Conservation (phyloP, 1,284 basidiomycete genomes). For the Marasmius tenuissimus region DNA sequence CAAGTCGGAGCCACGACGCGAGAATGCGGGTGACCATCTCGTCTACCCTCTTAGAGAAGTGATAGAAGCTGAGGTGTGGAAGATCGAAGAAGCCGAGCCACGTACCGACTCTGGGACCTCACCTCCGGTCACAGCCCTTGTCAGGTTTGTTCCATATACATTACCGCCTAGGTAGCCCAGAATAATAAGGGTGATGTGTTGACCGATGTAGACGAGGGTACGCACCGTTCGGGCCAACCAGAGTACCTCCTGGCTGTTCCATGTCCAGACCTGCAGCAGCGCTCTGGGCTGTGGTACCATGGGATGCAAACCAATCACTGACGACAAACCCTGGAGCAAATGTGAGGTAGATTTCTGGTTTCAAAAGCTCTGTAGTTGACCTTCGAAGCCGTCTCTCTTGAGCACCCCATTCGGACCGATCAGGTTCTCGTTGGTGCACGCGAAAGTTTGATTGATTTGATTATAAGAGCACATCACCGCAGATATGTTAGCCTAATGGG, state of each 20-base stretch:
- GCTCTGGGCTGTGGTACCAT: constrained; percentile 43
- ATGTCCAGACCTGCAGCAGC: constrained; percentile 48
- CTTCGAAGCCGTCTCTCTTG: constrained; percentile 40
- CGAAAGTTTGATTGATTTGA: constrained; percentile 41
- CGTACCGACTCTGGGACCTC: constrained; percentile 48
- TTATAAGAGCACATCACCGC: constrained; percentile 78
- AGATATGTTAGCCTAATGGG: constrained; percentile 56
- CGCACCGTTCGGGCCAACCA: constrained; percentile 32
- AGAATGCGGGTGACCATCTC: constrained; percentile 71
- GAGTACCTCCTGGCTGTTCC: constrained; percentile 49
- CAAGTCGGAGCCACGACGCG: constrained; percentile 57
- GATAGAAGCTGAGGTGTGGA: constrained; percentile 16
- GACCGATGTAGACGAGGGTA: not conserved
- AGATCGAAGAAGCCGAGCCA: constrained; percentile 19
- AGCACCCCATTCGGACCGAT: constrained; percentile 37
- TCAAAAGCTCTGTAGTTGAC: constrained; percentile 15
- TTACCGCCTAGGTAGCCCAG: constrained; percentile 32
- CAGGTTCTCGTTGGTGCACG: constrained; percentile 38
- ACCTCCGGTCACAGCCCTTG: constrained; percentile 34
- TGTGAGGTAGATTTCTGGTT: too few relatives aligned
- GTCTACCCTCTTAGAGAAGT: constrained; percentile 48
- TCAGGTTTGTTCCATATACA: constrained; percentile 28
- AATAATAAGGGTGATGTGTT: not conserved
- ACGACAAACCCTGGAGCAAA: constrained; percentile 36
- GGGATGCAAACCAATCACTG: constrained; percentile 50